Evolutionary conservation across 2,329 filamentous ascomycete species (phyloP).

Genomic region (Fusarium phyllophilum): DNA sequence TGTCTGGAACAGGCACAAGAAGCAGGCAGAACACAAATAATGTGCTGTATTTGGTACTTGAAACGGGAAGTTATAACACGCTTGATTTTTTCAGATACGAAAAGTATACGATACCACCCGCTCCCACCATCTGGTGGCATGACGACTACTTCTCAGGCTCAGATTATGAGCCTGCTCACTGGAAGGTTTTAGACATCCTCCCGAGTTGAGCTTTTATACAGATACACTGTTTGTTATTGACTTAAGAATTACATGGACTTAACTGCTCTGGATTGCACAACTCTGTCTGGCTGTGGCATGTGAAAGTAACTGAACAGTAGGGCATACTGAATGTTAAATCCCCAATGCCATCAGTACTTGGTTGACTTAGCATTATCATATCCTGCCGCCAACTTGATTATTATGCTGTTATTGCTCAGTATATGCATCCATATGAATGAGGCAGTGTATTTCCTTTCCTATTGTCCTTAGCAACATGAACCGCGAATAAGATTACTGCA

Average conservation of each 20-base stretch:
- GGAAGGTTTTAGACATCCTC: conserved; percentile 2
- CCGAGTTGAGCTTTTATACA: conserved; percentile 18
- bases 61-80: conserved; percentile 11
- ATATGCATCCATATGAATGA: not conserved
- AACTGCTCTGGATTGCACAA: not conserved
- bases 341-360: not conserved
- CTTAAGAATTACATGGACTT: not conserved
- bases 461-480: not conserved
- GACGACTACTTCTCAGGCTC: conserved; percentile 26
- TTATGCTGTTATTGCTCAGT: not conserved
- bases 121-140: not conserved
- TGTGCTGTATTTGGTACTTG: conserved; percentile 25
- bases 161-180: conserved; percentile 13
- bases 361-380: not conserved
- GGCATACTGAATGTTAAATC: not conserved
- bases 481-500: not conserved
- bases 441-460: not conserved
- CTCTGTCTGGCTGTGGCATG: not conserved
- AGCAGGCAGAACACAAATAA: conserved; percentile 2
- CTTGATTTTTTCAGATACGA: conserved; percentile 32
- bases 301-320: not conserved
- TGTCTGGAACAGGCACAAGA: not conserved
- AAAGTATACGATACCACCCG: conserved; percentile 34
- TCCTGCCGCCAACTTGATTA: not conserved
- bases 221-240: conserved; percentile 29